Conservation (phyloP, 768 basidiomycete genomes). For the Mycena rosella region DNA sequence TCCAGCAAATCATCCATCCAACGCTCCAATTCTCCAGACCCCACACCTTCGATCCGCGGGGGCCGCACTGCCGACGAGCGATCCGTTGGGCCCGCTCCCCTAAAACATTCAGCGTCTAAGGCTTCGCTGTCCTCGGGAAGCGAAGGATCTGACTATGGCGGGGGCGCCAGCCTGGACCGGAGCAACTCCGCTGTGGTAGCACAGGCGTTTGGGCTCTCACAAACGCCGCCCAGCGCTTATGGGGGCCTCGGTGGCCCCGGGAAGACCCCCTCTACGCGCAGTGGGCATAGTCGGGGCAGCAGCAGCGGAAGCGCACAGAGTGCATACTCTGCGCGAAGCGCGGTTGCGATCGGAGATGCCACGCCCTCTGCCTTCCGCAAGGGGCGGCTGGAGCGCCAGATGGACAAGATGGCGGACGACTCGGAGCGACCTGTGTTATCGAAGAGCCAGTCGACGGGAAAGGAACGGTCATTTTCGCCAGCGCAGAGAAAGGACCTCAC, state of each 20-base stretch:
- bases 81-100: neutral
- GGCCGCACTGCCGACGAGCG: neutral
- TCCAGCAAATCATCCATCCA: constrained; percentile 2
- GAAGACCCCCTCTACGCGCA: constrained; percentile 35
- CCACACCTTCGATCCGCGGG: neutral
- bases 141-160: constrained; percentile 19
- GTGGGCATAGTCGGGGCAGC: constrained; percentile 41
- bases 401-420: constrained; percentile 58
- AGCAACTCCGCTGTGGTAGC: constrained; percentile 56
- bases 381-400: constrained; percentile 57
- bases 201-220: constrained; percentile 58
- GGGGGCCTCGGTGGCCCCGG: constrained; percentile 56
- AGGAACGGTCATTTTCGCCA: constrained; percentile 25
- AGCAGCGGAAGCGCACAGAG: constrained; percentile 46
- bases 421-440: constrained; percentile 40
- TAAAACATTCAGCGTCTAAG: neutral
- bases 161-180: constrained; percentile 32
- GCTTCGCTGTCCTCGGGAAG: constrained; percentile 21
- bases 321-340: constrained; percentile 47
- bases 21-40: constrained; percentile 5
- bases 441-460: constrained; percentile 51
- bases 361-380: constrained; percentile 22
- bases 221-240: constrained; percentile 55
- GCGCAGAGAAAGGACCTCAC: constrained; percentile 18
- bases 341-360: constrained; percentile 37